phyloP scores from a whole-genome alignment of 805 yeast genomes.

The Torulaspora maleeae region DNA sequence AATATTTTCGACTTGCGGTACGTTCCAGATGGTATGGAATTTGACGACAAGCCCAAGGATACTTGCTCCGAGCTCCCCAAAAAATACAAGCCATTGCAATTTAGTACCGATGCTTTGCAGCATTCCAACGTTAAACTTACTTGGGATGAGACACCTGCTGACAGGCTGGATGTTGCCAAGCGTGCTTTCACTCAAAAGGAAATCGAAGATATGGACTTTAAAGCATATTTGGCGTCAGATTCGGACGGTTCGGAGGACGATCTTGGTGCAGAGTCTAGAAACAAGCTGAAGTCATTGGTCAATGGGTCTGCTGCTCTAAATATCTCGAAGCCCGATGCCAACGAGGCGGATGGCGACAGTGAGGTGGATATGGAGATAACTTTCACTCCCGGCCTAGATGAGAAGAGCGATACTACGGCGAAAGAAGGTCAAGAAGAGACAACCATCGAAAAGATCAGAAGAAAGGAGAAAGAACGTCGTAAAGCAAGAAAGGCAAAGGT shows the following conservation, averaged over 20 bases:
- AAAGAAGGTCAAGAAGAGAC: constrained; percentile 53
- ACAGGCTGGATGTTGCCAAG: constrained; percentile 68
- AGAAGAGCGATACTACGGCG: constrained; percentile 32
- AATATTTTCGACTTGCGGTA: constrained; percentile 89
- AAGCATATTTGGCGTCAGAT: constrained; percentile 85
- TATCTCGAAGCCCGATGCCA: constrained; percentile 13
- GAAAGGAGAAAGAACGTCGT: constrained; percentile 91
- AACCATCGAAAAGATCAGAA: constrained; percentile 71
- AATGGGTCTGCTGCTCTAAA: constrained; percentile 40
- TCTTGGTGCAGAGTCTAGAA: constrained; percentile 38
- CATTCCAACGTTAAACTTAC: constrained; percentile 94
- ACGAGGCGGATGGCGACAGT: constrained; percentile 45
- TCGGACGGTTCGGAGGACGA: constrained; percentile 53
- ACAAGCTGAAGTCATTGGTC: constrained; percentile 58
- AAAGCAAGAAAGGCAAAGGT: constrained; percentile 73
- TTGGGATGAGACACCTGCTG: constrained; percentile 98
- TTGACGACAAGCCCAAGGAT: constrained; percentile 75
- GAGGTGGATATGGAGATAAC: constrained; percentile 93
- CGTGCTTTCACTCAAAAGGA: constrained; percentile 85
- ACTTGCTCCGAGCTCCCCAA: constrained; percentile 66
- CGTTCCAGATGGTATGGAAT: constrained; percentile 88
- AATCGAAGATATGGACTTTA: constrained; percentile 83
- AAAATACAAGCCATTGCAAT: constrained; percentile 70
- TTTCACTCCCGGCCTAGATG: constrained; percentile 80
- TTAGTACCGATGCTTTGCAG: constrained; percentile 92